These are phyloP conservation scores for Achlya hypogyna DNA, from an alignment of 352 stramenopile genomes.

Conservation along the genomic window DNA sequence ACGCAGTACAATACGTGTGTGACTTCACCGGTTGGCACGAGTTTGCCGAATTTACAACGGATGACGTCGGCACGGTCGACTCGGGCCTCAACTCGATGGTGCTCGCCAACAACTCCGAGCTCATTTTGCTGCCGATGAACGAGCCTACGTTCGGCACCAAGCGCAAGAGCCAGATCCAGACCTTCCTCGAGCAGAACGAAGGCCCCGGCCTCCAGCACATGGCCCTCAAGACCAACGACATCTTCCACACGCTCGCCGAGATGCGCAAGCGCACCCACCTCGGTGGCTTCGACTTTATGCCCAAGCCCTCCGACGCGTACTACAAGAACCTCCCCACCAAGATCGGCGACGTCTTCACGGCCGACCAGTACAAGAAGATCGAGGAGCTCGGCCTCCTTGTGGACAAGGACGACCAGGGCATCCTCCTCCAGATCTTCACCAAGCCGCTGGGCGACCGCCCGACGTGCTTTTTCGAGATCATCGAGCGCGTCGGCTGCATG, in stretches of 20 bases:
- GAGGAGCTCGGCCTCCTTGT: conserved; percentile 89
- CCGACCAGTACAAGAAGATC: conserved; percentile 85
- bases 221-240: conserved; percentile 94
- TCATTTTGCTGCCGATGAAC: conserved; percentile 92
- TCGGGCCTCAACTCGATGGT: conserved; percentile 94
- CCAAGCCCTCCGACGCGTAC: conserved; percentile 76
- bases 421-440: conserved; percentile 90
- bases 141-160: conserved; percentile 90
- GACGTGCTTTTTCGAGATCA: conserved; percentile 90
- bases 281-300: conserved; percentile 83
- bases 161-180: conserved; percentile 94
- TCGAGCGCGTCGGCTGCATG: conserved; percentile 88
- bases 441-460: conserved; percentile 78
- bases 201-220: conserved; percentile 94
- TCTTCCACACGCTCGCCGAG: conserved; percentile 88
- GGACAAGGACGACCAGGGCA: conserved; percentile 92
- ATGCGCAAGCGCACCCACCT: conserved; percentile 67
- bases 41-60: conserved; percentile 92
- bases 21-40: conserved; percentile 82
- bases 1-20: conserved; percentile 77
- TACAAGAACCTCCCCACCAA: conserved; percentile 83
- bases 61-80: conserved; percentile 92
- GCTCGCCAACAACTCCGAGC: conserved; percentile 87
- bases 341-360: conserved; percentile 69
- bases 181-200: conserved; percentile 93